Base-by-base conservation (phyloP, 2,329 filamentous ascomycete genomes). In the Rasamsonia emersonii region DNA sequence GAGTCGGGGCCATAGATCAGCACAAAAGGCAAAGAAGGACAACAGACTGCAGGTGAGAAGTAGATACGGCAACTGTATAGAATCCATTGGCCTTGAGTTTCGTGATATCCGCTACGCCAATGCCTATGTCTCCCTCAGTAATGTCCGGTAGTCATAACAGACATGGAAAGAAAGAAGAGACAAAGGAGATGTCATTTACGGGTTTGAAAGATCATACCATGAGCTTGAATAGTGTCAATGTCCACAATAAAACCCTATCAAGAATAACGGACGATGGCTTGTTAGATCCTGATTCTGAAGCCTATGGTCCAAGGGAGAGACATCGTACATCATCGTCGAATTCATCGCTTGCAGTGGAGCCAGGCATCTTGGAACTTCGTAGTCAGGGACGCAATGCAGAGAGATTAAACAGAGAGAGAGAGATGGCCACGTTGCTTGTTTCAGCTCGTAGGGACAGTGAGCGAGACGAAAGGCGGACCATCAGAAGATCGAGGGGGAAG, bases 171-270 rank as follows among this genome's bases (percentile, higher is more conserved):
- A 11, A 8, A 19, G 24, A 16, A 32, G 9, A 3, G 5, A 15
- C 6, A 18, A 18, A 17, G 11, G 24, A 14, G 13, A 26, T 10
- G 24, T 6, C 9, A 15, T 23, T 8, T 23, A 23, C n/a, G 20
- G 20, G 8, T 23, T 8, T n/a, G n/a, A n/a, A n/a, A 9, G n/a
- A n/a, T 21, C 41, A 24, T 56, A 71, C 73, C 78, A 52, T 82
- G 76, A 19, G 72, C 67, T 53, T 80, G 77, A 18, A 82, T 73
- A 26, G 67, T 62, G 38, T 82, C 78, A 37, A 82, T 75, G 45
- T 81, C 76, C 34, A 80, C 62, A 41, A 82, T 80, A 53, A 70
- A 70, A 45, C 54, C 55, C 42, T 76, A 61, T 61, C 65, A 30
- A 7, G 20, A 36, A 18, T 11, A 5, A n/a, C n/a, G 9, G 29